Base-by-base conservation (phyloP, 176 grass and related monocot genomes). In the Aegilops bicornis region DNA sequence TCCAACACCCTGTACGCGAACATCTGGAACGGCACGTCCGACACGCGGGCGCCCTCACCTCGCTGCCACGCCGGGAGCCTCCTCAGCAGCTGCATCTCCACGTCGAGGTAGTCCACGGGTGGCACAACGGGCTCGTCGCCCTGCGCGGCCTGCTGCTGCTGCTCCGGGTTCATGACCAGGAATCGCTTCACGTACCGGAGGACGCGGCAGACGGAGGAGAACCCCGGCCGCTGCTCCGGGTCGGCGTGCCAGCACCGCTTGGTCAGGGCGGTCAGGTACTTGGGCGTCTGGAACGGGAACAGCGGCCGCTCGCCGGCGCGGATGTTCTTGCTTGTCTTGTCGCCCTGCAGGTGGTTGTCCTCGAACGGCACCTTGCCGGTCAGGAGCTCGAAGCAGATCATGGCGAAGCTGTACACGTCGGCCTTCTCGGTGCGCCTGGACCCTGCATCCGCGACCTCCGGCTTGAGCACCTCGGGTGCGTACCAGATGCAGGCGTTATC, bases 311-410 rank as follows among this genome's bases (percentile, higher is more conserved):
- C 97, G 27, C 92, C 91, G 8, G 92, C 88, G 76, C 90, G 82
- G 86, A 98, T 96, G 87, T 98, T 98, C 94, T 94, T 94, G 84
- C 88, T 96, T 77, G 90, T 98, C 89, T 96, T 96, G 65, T 96
- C 93, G 16, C 94, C 97, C 78, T 96, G 93, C 58, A 98, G 91
- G 87, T 95, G 93, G 58, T 94, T 92, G 83, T 98, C 97, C 82
- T 98, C 93, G 80, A 98, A 98, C 35, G 97, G 93, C 1, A 98
- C 87, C 90, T 98, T 98, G 29, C 97, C 97, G 0, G 97, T 96
- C 68, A 98, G 77, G 64, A 98, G 83, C 90, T 98, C 92, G 75
- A 98, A 98, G 87, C 94, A 92, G n/a, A 98, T 91, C 97, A 96
- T 96, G 9, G 82, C 66, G 76, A 96, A 96, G 85, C 97, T 94